phyloP scores from a whole-genome alignment of 768 basidiomycete genomes.

The Tephrocybe sp. region DNA sequence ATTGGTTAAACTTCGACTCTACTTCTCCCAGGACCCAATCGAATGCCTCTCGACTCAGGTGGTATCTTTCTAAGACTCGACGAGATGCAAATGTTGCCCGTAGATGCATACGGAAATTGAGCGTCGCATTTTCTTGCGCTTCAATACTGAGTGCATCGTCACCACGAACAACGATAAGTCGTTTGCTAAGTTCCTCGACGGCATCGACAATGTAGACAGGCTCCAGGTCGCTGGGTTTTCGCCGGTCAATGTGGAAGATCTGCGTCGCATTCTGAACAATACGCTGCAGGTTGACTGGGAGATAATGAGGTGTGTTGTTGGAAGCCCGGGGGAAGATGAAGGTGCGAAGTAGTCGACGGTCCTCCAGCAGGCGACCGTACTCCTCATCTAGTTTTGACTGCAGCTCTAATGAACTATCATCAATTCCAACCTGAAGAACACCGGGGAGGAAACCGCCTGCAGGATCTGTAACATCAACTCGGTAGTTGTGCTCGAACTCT shows the following conservation, averaged over 20 bases:
- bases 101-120: conserved; percentile 92
- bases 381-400: conserved; percentile 82
- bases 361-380: conserved; percentile 57
- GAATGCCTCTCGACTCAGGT: conserved; percentile 90
- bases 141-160: conserved; percentile 70
- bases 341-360: conserved; percentile 73
- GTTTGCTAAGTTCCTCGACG: conserved; percentile 69
- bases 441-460: conserved; percentile 76
- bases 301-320: conserved; percentile 71
- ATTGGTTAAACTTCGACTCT: conserved; percentile 93
- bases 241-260: conserved; percentile 94
- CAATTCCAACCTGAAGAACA: conserved; percentile 83
- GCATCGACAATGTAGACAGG: conserved; percentile 84
- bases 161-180: conserved; percentile 87
- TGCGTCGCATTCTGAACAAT: conserved; percentile 95
- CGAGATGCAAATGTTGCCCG: conserved; percentile 86
- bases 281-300: conserved; percentile 94
- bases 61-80: conserved; percentile 83
- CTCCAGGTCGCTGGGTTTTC: conserved; percentile 90
- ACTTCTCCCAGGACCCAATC: conserved; percentile 98
- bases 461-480: conserved; percentile 91
- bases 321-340: conserved; percentile 83
- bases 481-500: conserved; percentile 88
- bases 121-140: conserved; percentile 85
- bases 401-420: conserved; percentile 78